Conservation (phyloP, 2,329 filamentous ascomycete species). For the Shiraia bambusicola region DNA sequence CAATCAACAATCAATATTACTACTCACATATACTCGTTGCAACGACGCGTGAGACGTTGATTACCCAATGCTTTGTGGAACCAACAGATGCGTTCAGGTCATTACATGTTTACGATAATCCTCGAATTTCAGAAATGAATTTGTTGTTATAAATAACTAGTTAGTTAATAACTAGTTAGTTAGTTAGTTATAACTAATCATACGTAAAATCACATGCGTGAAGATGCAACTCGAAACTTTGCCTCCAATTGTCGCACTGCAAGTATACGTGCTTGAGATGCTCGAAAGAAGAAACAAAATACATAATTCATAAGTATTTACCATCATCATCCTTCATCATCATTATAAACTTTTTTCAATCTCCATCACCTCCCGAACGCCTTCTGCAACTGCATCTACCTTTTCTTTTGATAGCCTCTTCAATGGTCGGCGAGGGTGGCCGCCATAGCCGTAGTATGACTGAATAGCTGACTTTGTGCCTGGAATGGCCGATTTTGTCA, state of each 20-base stretch:
- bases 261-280: no score
- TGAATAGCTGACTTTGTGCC: constrained; percentile 85
- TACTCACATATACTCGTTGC: no score
- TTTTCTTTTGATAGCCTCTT: constrained; percentile 63
- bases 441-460: constrained; percentile 79
- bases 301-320: background rate
- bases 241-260: background rate
- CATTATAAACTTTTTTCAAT: constrained; percentile 55
- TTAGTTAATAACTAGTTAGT: no score
- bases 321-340: background rate
- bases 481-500: constrained; percentile 79
- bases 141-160: no score
- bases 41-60: no score
- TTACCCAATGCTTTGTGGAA: no score
- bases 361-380: constrained; percentile 62
- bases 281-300: background rate
- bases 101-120: no score
- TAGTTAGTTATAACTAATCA: no score
- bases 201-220: no score
- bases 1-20: no score
- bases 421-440: constrained; percentile 71
- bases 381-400: constrained; percentile 47
- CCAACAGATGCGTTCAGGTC: no score
- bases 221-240: background rate
- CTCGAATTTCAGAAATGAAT: no score